Base-by-base conservation (phyloP, 2,329 filamentous ascomycete species). In the Beauveria varroae region DNA sequence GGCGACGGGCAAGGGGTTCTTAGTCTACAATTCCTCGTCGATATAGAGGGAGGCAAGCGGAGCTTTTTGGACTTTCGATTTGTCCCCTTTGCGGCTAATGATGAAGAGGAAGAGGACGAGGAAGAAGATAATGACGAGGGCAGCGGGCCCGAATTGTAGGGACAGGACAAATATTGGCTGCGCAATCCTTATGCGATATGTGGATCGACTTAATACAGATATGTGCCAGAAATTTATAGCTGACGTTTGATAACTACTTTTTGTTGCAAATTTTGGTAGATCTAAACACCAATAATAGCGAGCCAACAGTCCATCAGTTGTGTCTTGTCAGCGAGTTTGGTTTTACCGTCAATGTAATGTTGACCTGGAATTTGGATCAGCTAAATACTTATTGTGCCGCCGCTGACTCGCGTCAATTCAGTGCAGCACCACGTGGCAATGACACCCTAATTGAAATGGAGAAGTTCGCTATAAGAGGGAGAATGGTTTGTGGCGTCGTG, bases 1-100 rank as follows among this genome's bases (percentile, higher is more conserved):
- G 88, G 91, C 0, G 95, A 99, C 73, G 81, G 84, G 2, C 91
- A 96, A 71, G 93, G 95, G 0, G 93, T 99, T 34, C 74, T 99
- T 65, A 97, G 91, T 74, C 76, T 98, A 72, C 95, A 99, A 71
- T 97, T 98, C 69, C 95, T 99, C 89, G 88, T 99, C 18, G 91
- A 97, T 71, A 81, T 93, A 47, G 91, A 95, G 64, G 83, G 83
- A 7, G 82, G 83, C 5, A 79, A 80, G 26, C 79, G 86, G 44
- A 90, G 86, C 67, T 96, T 93, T 74, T 80, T 95, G 26, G 90
- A 95, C 72, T 96, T 93, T 72, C 81, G 89, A 22, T 91, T 95
- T 70, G 87, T 96, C 62, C 90, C 91, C 18, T 87, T 86, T 60
- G 79, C 81, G 18, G 82, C 83, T 24, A 83, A 89, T 47, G 86